A percentile compares a stretch with the other conserved stretches of the same genome.
phyloP scores from a whole-genome alignment of 140 eudicot species.

The Stevia rebaudiana region DNA sequence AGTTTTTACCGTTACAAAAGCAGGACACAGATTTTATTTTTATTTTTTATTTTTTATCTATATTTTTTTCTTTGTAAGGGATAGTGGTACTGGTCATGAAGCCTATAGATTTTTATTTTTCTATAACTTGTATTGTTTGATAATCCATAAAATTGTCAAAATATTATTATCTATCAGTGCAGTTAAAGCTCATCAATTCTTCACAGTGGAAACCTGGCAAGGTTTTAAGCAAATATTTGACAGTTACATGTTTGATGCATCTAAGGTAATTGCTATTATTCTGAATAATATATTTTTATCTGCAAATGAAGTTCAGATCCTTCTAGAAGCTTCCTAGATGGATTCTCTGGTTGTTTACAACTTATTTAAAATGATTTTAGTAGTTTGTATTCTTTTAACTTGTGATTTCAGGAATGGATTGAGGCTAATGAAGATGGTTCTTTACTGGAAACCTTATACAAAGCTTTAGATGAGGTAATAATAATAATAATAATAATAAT shows the following conservation, averaged over 20 bases:
- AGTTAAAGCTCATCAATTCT: slow-evolving; percentile 88
- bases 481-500: too few species aligned
- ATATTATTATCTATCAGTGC: slow-evolving; percentile 63
- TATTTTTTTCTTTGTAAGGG: background rate
- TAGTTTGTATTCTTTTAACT: slow-evolving; percentile 1
- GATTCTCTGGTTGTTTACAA: background rate
- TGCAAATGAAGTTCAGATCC: background rate
- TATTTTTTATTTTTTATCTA: background rate
- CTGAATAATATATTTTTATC: background rate
- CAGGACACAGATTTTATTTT: background rate
- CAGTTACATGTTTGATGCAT: slow-evolving; percentile 84
- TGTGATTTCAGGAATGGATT: slow-evolving; percentile 66
- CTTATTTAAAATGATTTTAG: background rate
- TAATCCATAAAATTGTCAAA: slow-evolving; percentile 30
- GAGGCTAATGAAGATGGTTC: slow-evolving; percentile 64
- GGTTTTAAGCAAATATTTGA: slow-evolving; percentile 90
- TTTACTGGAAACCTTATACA: slow-evolving; percentile 60
- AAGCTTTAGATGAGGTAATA: slow-evolving; percentile 86
- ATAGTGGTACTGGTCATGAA: background rate
- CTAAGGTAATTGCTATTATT: slow-evolving; percentile 59
- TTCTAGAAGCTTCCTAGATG: background rate
- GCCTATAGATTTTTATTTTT: background rate
- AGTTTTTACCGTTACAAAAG: background rate
- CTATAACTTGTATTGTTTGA: background rate
- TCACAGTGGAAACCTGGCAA: slow-evolving; percentile 90